Evolutionary conservation across 2,329 filamentous ascomycete species (phyloP), one percentile per base, ranked within the genome.

Genomic region (Beauveria asiatica): DNA sequence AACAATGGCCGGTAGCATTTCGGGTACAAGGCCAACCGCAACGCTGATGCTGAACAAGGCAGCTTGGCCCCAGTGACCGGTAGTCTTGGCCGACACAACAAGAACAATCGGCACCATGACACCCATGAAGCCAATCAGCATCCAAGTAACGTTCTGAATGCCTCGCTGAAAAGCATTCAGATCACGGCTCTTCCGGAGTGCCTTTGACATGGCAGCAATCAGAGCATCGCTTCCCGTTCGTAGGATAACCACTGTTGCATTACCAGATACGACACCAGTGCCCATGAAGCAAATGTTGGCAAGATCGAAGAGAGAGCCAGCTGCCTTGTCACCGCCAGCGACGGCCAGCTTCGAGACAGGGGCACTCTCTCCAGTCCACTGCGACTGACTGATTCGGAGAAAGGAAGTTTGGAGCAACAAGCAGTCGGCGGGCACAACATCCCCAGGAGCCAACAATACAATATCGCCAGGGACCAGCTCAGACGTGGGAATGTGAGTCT

Each of bases 1-100:
- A 55, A 69, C 67, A 42, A 69, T 69, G 4, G 68, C 68, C 3
- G 68, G 68, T 9, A 69, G 64, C 68, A 70, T 70, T 49, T 70
- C 68, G 2, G 68, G 68, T 5, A 69, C 66, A 8, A 70, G 61
- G 1, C 68, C 68, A 13, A 70, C 68, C 3, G 68, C 68, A 8
- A 70, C 68, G 33, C 68, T 70, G 54, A 70, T 63, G 56, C 67
- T 67, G 61, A 69, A 70, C 19, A 69, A 62, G 2, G 68, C 67
- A 1, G 68, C 68, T 13, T 64, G 57, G 13, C 61, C 60, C 68
- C 68, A 70, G 53, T 69, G 57, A 16, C 66, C 65, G 1, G 67
- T 70, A 1, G 63, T 66, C 27, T 62, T 64, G 3, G 66, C 67
- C 17, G 64, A 66, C 16, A 69, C 66, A 11, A 62, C 66, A 8